A percentile compares a stretch with the other conserved stretches of the same genome.
Conservation (phyloP, 768 basidiomycete genomes). For the Suillus variegatus region DNA sequence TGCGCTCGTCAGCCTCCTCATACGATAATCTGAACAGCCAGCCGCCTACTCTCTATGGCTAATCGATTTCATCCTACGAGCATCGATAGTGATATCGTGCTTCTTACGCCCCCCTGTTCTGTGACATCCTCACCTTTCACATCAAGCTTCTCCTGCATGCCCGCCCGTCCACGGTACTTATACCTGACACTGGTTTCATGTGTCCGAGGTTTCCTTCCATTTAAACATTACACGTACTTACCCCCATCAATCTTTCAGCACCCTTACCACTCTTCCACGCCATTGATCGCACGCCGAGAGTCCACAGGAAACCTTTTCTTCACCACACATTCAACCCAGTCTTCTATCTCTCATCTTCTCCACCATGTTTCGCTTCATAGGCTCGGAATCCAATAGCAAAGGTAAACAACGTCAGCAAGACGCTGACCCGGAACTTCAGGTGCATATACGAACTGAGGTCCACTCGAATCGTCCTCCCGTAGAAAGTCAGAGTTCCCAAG, state of each 20-base stretch:
- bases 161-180: not conserved
- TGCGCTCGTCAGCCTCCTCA: constrained; percentile 2
- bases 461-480: constrained; percentile 21
- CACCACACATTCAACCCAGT: not conserved
- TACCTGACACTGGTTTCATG: constrained; percentile 4
- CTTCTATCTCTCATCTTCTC: constrained; percentile 5
- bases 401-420: constrained; percentile 27
- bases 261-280: not conserved
- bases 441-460: constrained; percentile 31
- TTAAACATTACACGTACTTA: not conserved
- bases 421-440: constrained; percentile 20
- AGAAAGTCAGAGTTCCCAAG: constrained; percentile 14
- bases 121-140: constrained; percentile 7
- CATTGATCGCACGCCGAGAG: constrained; percentile 4
- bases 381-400: constrained; percentile 28
- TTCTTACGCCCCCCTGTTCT: constrained; percentile 7
- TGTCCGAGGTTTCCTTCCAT: not conserved
- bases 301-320: constrained; percentile 6
- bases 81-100: constrained; percentile 2
- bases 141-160: not conserved
- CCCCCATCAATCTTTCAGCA: not conserved
- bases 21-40: not conserved
- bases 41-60: not conserved
- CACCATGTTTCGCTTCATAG: constrained; percentile 33
- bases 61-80: constrained; percentile 4